phyloP scores from a whole-genome alignment of 495 filamentous ascomycete species.

The Tuber microsphaerosporum region DNA sequence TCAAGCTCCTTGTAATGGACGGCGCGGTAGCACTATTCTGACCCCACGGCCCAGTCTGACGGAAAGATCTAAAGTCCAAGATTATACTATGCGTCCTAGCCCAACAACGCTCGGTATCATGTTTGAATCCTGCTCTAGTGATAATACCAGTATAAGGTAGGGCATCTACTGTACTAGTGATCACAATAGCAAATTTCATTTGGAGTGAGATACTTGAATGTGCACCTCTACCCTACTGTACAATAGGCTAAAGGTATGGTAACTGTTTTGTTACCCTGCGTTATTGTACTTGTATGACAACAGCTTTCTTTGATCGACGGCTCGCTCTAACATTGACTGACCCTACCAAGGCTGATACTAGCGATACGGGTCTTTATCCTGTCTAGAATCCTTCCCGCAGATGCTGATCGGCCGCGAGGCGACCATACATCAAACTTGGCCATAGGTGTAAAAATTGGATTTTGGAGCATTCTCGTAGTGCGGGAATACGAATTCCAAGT shows the following conservation, averaged over 20 bases:
- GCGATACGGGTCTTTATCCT: not conserved
- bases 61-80: not conserved
- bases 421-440: not conserved
- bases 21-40: not conserved
- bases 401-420: not conserved
- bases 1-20: not conserved
- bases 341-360: not conserved
- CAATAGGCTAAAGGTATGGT: not conserved
- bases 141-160: not conserved
- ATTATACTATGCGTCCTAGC: not conserved
- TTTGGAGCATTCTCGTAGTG: slow-evolving; percentile 46
- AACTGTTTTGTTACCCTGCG: not conserved
- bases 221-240: not conserved
- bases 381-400: not conserved
- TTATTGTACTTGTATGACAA: not conserved
- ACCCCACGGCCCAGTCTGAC: not conserved
- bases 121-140: not conserved
- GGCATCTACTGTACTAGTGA: not conserved
- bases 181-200: not conserved
- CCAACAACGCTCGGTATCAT: not conserved
- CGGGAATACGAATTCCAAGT: slow-evolving; percentile 51
- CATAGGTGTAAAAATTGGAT: not conserved
- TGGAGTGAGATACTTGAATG: not conserved
- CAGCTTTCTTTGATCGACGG: not conserved
- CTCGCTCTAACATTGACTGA: not conserved